phyloP scores from a whole-genome alignment of 208 protist species.

The Blechomonas ayalai region DNA sequence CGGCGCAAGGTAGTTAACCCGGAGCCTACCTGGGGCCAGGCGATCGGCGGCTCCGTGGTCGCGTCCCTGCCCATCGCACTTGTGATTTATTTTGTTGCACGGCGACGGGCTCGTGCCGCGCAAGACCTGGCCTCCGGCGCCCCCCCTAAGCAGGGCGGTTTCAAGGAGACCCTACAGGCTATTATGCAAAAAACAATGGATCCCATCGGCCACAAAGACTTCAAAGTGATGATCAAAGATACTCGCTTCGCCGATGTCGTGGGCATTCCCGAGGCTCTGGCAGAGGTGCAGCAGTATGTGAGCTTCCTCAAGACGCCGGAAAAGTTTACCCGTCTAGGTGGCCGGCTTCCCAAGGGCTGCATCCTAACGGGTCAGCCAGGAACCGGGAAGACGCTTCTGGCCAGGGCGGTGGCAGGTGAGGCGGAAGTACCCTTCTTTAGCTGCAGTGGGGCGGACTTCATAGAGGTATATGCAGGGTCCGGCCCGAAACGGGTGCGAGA shows the following conservation, averaged over 20 bases:
- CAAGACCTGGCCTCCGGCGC: constrained; percentile 14
- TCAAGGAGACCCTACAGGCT: constrained; percentile 45
- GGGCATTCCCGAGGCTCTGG: constrained; percentile 92
- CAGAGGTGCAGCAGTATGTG: constrained; percentile 95
- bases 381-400: constrained; percentile 95
- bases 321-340: constrained; percentile 92
- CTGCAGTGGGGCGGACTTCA: constrained; percentile 92
- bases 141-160: constrained; percentile 12
- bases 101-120: constrained; percentile 19
- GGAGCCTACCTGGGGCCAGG: constrained; percentile 47
- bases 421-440: constrained; percentile 95
- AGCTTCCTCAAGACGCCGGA: constrained; percentile 91
- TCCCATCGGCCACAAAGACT: constrained; percentile 57
- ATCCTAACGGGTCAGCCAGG: constrained; percentile 95
- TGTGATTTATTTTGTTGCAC: constrained; percentile 48
- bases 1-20: constrained; percentile 63
- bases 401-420: constrained; percentile 88
- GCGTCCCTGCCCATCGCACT: constrained; percentile 54
- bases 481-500: constrained; percentile 93
- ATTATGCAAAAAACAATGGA: constrained; percentile 64
- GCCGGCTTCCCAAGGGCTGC: constrained; percentile 94
- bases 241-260: constrained; percentile 83
- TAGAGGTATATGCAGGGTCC: constrained; percentile 97
- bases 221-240: constrained; percentile 67
- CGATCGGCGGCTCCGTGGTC: constrained; percentile 40